A percentile compares a stretch with the other conserved stretches of the same genome.
phyloP scores from a whole-genome alignment of 139 green algal genomes.

The Chlorella sp. region DNA sequence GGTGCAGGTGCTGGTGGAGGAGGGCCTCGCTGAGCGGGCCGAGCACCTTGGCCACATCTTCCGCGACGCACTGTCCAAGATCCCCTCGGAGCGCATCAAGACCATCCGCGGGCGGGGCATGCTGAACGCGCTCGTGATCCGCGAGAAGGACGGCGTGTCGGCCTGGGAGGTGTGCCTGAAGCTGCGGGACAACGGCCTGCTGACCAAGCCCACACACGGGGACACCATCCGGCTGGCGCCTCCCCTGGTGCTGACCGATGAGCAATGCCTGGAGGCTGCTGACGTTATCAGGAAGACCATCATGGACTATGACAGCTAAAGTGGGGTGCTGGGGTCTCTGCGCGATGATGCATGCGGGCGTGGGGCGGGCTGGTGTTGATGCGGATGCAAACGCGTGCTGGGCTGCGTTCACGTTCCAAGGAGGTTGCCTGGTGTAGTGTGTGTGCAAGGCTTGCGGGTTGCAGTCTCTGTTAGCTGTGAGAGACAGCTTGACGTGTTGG shows the following conservation, averaged over 20 bases:
- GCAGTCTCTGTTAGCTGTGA: too few relatives aligned
- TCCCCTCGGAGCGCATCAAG: slow-evolving; percentile 12
- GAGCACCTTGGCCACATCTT: slow-evolving; percentile 38
- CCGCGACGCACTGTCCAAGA: slow-evolving; percentile 42
- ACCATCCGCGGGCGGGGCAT: slow-evolving; percentile 81
- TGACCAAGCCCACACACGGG: slow-evolving; percentile 88
- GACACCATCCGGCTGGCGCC: slow-evolving; percentile 90
- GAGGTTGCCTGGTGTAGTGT: too few relatives aligned
- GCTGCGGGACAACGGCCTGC: slow-evolving; percentile 76
- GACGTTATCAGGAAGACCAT: too few relatives aligned
- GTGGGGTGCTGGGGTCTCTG: too few relatives aligned
- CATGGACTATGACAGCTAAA: too few relatives aligned
- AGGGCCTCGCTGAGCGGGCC: slow-evolving; percentile 79
- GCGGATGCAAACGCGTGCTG: too few relatives aligned
- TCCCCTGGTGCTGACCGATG: slow-evolving; percentile 75
- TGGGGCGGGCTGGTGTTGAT: too few relatives aligned
- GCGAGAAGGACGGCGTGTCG: slow-evolving; percentile 44
- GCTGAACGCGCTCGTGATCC: slow-evolving; percentile 83
- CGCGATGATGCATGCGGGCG: too few relatives aligned
- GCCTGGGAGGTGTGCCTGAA: slow-evolving; percentile 87
- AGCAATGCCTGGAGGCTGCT: too few relatives aligned
- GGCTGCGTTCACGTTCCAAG: too few relatives aligned
- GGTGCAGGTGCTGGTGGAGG: slow-evolving; percentile 89
- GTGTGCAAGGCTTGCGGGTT: too few relatives aligned
- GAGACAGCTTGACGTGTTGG: too few relatives aligned